Conservation (phyloP, 2,329 filamentous ascomycete genomes). For the Fusarium ramigenum region DNA sequence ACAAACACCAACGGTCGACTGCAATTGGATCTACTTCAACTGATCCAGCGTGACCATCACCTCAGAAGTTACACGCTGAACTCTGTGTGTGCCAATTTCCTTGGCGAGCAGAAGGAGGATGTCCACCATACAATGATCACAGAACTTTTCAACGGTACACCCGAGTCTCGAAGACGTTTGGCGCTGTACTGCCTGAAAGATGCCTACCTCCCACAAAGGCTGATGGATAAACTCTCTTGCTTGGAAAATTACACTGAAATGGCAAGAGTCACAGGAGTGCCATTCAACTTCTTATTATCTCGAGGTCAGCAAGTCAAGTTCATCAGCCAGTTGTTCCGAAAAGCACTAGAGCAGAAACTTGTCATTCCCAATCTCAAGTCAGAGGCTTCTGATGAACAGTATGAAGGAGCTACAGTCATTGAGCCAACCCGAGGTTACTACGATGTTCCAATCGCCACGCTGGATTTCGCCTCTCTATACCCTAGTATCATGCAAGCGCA, state of each 20-base stretch:
- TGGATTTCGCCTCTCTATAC: conserved; percentile 98
- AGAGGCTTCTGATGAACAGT: conserved; percentile 82
- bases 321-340: conserved; percentile 95
- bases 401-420: conserved; percentile 97
- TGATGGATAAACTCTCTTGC: conserved; percentile 98
- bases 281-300: conserved; percentile 92
- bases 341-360: conserved; percentile 90
- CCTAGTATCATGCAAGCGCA: conserved; percentile 99
- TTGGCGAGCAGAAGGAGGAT: conserved; percentile 98
- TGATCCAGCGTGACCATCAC: conserved; percentile 94
- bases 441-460: conserved; percentile 91
- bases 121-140: conserved; percentile 99
- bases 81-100: conserved; percentile 92
- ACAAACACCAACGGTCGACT: conserved; percentile 95
- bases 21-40: conserved; percentile 92
- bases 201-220: conserved; percentile 89
- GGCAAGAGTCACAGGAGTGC: conserved; percentile 98
- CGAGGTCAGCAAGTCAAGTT: conserved; percentile 98
- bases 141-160: conserved; percentile 94
- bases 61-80: conserved; percentile 97
- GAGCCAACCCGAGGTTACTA: conserved; percentile 95
- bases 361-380: conserved; percentile 88
- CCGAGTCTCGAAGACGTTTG: conserved; percentile 88
- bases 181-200: conserved; percentile 98
- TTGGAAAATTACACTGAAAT: conserved; percentile 99